phyloP scores from a whole-genome alignment of 345 rosid genomes.

The Heritiera littoralis region DNA sequence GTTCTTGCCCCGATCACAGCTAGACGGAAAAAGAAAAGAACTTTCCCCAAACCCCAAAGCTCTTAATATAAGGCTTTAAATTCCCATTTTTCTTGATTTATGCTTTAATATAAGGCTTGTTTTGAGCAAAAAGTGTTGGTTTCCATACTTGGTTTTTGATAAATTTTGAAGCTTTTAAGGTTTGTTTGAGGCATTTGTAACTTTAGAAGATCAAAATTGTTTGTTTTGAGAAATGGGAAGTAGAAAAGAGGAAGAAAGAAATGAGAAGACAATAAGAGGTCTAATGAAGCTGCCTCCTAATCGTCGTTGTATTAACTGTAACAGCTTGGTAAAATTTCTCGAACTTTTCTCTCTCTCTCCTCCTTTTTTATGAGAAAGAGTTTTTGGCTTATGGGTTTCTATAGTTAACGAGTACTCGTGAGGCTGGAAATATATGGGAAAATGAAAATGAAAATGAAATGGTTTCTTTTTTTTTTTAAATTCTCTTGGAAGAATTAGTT shows the following conservation, averaged over 20 bases:
- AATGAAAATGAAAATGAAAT: not conserved
- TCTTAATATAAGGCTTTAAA: not conserved
- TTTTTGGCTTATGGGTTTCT: not conserved
- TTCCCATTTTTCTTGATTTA: not conserved
- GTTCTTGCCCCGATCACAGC: constrained; percentile 27
- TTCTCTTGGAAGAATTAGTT: not conserved
- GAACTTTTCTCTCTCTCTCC: not conserved
- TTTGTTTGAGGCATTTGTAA: constrained; percentile 17
- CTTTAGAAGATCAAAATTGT: constrained; percentile 16
- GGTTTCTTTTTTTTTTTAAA: not conserved
- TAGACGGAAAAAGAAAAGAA: constrained; percentile 14
- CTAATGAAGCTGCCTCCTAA: constrained; percentile 98
- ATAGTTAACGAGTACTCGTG: not conserved
- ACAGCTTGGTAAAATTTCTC: constrained; percentile 60
- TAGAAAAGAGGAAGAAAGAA: constrained; percentile 88
- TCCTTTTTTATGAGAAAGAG: not conserved
- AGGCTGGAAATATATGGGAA: not conserved
- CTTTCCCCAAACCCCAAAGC: constrained; percentile 13
- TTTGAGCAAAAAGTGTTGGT: not conserved
- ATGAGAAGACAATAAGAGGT: constrained; percentile 94
- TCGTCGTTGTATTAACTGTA: constrained; percentile 97
- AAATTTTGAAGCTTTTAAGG: not conserved
- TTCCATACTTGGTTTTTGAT: constrained; percentile 9
- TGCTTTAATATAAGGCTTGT: not conserved
- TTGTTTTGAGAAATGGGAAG: constrained; percentile 63